Conservation (phyloP, 805 yeast species). For the Metschnikowia shivogae region DNA sequence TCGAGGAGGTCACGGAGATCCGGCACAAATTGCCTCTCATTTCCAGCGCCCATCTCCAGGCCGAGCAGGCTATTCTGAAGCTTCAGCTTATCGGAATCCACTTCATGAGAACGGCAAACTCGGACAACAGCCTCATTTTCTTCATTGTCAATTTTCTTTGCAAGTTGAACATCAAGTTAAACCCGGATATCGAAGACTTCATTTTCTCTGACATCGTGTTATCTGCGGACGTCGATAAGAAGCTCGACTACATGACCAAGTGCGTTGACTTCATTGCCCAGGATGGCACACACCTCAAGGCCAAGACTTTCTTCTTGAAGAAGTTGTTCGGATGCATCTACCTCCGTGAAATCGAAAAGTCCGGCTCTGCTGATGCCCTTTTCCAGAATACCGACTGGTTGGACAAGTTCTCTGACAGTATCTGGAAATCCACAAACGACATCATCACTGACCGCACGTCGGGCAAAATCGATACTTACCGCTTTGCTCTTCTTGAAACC, state of each 20-base stretch:
- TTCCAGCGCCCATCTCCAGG: slow-evolving; percentile 63
- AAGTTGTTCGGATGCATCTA: slow-evolving; percentile 63
- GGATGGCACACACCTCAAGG: slow-evolving; percentile 42
- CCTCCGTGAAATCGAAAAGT: slow-evolving; percentile 52
- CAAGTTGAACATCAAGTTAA: slow-evolving; percentile 43
- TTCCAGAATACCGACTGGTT: slow-evolving; percentile 59
- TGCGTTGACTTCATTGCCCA: slow-evolving; percentile 45
- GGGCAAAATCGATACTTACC: slow-evolving; percentile 67
- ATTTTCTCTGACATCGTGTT: slow-evolving; percentile 54
- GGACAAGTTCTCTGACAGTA: slow-evolving; percentile 49
- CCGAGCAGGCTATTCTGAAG: slow-evolving; percentile 63
- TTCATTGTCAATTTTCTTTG: slow-evolving; percentile 34
- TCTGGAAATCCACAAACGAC: slow-evolving; percentile 71
- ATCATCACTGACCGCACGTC: slow-evolving; percentile 50
- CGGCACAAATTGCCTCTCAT: slow-evolving; percentile 37
- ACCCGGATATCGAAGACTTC: slow-evolving; percentile 50
- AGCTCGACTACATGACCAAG: slow-evolving; percentile 48
- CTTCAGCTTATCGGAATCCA: slow-evolving; percentile 44
- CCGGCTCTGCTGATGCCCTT: slow-evolving; percentile 46
- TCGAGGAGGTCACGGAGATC: slow-evolving; percentile 41
- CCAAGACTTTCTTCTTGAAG: slow-evolving; percentile 55
- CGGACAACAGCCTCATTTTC: slow-evolving; percentile 28
- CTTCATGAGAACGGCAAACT: slow-evolving; percentile 24
- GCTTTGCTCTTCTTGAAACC: slow-evolving; percentile 75
- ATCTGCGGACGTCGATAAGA: slow-evolving; percentile 41